Conservation (phyloP, 208 protist genomes). For the Wallacemonas sp. region DNA sequence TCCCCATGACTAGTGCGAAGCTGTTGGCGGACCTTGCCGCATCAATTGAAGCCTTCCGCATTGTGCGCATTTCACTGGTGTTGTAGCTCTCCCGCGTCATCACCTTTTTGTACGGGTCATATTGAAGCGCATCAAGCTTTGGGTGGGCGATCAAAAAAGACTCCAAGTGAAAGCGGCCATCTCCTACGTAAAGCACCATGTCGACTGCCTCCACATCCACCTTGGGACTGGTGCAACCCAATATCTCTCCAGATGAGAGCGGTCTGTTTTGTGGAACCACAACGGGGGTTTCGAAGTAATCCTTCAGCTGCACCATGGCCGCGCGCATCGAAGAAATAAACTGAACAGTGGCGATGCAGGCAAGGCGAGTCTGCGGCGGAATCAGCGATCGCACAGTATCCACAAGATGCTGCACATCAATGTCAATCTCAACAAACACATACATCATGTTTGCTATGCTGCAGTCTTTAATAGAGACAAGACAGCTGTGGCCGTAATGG, state of each 20-base stretch:
- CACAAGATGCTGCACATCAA: slow-evolving; percentile 97
- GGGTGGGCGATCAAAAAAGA: slow-evolving; percentile 98
- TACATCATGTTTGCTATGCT: slow-evolving; percentile 96
- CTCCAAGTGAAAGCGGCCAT: slow-evolving; percentile 99
- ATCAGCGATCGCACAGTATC: slow-evolving; percentile 95
- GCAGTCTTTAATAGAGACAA: slow-evolving; percentile 93
- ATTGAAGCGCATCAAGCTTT: slow-evolving; percentile 86
- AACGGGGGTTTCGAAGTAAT: slow-evolving; percentile 82
- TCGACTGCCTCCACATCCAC: slow-evolving; percentile 72
- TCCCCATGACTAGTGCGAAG: slow-evolving; percentile 97
- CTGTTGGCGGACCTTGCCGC: slow-evolving; percentile 71
- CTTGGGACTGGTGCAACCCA: slow-evolving; percentile 98
- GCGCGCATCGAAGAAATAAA: slow-evolving; percentile 95
- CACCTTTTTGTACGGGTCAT: slow-evolving; percentile 97
- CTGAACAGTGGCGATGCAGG: slow-evolving; percentile 97
- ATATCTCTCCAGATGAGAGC: slow-evolving; percentile 96
- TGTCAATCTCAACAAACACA: slow-evolving; percentile 99
- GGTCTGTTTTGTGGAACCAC: slow-evolving; percentile 95
- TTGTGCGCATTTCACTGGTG: slow-evolving; percentile 88
- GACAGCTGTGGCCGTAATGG: slow-evolving; percentile 99
- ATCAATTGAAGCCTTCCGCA: slow-evolving; percentile 83
- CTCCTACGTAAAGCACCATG: slow-evolving; percentile 95
- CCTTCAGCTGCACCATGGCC: slow-evolving; percentile 50
- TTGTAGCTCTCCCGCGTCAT: slow-evolving; percentile 95
- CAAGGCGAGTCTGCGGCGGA: slow-evolving; percentile 60